Base-by-base conservation (phyloP, 306 rosid genomes). In the Cicer bijugum region DNA sequence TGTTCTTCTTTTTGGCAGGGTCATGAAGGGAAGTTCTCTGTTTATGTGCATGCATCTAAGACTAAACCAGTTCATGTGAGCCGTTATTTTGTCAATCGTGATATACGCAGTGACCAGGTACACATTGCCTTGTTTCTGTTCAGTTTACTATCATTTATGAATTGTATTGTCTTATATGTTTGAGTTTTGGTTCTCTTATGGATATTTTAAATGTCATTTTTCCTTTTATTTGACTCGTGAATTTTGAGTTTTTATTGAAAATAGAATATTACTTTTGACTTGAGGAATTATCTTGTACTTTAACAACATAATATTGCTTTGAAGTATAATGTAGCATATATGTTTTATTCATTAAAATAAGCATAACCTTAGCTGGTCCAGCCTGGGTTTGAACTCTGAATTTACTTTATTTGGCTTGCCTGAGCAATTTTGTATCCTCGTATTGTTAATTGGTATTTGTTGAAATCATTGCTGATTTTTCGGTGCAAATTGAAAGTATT, bases 21-120 rank as follows among this genome's bases (percentile, higher is more conserved):
- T 80, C 97, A 95, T 77, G 99, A 95, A 75, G 99, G 92, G 55
- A 95, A 74, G 84, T 95, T 95, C 85, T 95, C 99, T 55, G 85
- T 95, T 79, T 95, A 90, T 75, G 92, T 95, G 78, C 99, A 95
- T 82, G 93, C 99, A 28, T 95, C 99, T 44, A 92, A 80, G 86
- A 85, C 82, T 38, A 87, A 80, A 82, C 97, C 97, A 33, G 85
- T 90, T 81, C 99, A 95, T 43, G 86, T 77, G 82, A 95, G 99
- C 92, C 91, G 78, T 14, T 84, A 91, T 71, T 95, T 95, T 80
- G 76, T 78, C 72, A 82, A 87, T 74, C 88, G 87, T 28, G 92
- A 95, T 76, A 75, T 92, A 81, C 99, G 85, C 82, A 89, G 97
- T 81, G 93, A 87, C 66, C 88, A 88, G 99, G 99, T 95, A 74